A percentile compares a stretch with the other conserved stretches of the same genome.
These are phyloP conservation scores for Auxenochlorella pyrenoidosa DNA, from an alignment of 139 green algal species.

Conservation along the genomic window DNA sequence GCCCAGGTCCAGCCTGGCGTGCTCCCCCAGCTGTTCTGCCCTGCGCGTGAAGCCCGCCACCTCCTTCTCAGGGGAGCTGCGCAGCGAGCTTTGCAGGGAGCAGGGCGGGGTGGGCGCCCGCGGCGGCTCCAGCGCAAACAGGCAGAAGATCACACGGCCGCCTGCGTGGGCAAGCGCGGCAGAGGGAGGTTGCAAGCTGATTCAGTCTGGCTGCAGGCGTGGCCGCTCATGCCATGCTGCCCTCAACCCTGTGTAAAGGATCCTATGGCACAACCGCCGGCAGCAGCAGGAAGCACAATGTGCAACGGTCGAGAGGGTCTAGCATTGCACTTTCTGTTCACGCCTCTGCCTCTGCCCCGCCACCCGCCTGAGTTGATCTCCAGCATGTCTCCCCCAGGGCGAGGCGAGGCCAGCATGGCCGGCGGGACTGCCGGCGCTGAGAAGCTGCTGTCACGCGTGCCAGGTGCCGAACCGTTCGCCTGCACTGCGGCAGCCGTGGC, in stretches of 20 bases:
- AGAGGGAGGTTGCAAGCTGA: too few relatives aligned
- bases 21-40: neutral
- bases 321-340: neutral
- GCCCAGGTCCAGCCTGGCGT: too few relatives aligned
- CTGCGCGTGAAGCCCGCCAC: neutral
- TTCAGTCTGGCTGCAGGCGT: too few relatives aligned
- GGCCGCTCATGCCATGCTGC: too few relatives aligned
- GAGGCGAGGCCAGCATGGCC: neutral
- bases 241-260: too few relatives aligned
- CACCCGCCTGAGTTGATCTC: conserved; percentile 73
- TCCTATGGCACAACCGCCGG: too few relatives aligned
- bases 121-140: conserved; percentile 55
- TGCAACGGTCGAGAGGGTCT: too few relatives aligned
- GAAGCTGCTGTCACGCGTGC: neutral
- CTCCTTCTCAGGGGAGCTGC: conserved; percentile 14
- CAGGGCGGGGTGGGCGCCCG: neutral
- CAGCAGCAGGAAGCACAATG: neutral
- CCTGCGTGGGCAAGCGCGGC: conserved; percentile 30
- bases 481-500: neutral
- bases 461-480: neutral
- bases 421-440: neutral
- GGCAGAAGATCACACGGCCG: conserved; percentile 82
- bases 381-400: conserved; percentile 46
- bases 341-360: neutral
- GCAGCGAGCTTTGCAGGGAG: conserved; percentile 18